Conservation (phyloP, 345 rosid species). For the Pugionium cornutum region DNA sequence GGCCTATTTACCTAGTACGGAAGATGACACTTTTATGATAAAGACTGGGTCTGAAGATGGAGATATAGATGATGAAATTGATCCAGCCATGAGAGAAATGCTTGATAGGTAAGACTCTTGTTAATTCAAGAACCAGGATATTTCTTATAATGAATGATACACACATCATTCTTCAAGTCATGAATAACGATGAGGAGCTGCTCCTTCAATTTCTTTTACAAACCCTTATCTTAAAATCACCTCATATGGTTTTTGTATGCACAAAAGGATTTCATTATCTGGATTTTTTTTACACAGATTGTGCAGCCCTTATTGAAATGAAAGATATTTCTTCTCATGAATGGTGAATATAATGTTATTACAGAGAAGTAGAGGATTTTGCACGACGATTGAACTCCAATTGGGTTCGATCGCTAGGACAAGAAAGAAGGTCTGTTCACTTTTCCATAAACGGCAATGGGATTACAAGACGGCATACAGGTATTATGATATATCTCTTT, state of each 20-base stretch:
- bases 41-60: constrained; percentile 61
- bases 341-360: constrained; percentile 18
- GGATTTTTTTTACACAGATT: background rate
- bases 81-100: constrained; percentile 79
- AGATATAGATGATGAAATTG: constrained; percentile 74
- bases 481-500: constrained; percentile 41
- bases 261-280: constrained; percentile 8
- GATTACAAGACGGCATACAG: constrained; percentile 49
- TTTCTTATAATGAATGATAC: background rate
- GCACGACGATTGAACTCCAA: constrained; percentile 83
- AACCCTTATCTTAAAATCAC: constrained; percentile 1
- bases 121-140: background rate
- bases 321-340: constrained; percentile 10
- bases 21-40: constrained; percentile 45
- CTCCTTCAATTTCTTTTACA: background rate
- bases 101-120: constrained; percentile 65
- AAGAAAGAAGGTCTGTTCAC: constrained; percentile 54
- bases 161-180: constrained; percentile 4
- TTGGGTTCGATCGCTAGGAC: constrained; percentile 63
- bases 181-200: background rate
- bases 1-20: constrained; percentile 44
- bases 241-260: background rate
- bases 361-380: constrained; percentile 92
- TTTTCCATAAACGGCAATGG: constrained; percentile 58
- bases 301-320: constrained; percentile 8